Percentiles rank a stretch among this genome's conserved stretches.
Conservation (phyloP, 2,329 filamentous ascomycete genomes). For the Fusarium sarcochroum region DNA sequence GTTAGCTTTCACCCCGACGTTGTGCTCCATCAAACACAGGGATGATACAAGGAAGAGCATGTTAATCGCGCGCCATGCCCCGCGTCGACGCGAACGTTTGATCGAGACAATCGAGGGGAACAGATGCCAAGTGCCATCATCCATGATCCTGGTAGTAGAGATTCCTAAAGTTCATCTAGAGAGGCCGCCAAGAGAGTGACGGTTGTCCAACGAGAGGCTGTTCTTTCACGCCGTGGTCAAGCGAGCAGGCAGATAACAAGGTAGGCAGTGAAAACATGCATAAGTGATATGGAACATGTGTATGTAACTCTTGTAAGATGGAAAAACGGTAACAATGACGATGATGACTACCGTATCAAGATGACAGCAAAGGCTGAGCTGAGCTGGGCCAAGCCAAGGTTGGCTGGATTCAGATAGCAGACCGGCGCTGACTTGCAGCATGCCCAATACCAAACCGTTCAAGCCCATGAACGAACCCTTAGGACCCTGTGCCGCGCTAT, state of each 20-base stretch:
- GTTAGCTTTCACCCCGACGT: slow-evolving; percentile 18
- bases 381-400: slow-evolving; percentile 22
- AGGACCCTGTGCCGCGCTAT: slow-evolving; percentile 28
- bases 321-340: slow-evolving; percentile 28
- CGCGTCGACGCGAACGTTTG: slow-evolving; percentile 34
- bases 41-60: slow-evolving; percentile 39
- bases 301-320: slow-evolving; percentile 5
- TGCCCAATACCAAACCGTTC: slow-evolving; percentile 7
- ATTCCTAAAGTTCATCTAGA: slow-evolving; percentile 1
- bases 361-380: slow-evolving; percentile 31
- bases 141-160: slow-evolving; percentile 26
- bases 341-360: slow-evolving; percentile 30
- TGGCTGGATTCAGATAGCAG: slow-evolving; percentile 37
- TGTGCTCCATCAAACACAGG: slow-evolving; percentile 33
- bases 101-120: slow-evolving; percentile 25
- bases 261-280: slow-evolving; percentile 17
- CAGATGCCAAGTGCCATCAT: slow-evolving; percentile 27
- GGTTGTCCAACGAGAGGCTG: slow-evolving; percentile 2
- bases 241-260: slow-evolving; percentile 20
- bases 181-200: slow-evolving; percentile 14
- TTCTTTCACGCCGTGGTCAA: slow-evolving; percentile 3
- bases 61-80: slow-evolving; percentile 35
- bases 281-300: neutral
- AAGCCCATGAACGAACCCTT: slow-evolving; percentile 25
- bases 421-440: slow-evolving; percentile 14